Percentiles rank a stretch among this genome's conserved stretches.
Evolutionary conservation across 2,329 filamentous ascomycete species (phyloP).

Genomic region (Lachnellula subtilissima): DNA sequence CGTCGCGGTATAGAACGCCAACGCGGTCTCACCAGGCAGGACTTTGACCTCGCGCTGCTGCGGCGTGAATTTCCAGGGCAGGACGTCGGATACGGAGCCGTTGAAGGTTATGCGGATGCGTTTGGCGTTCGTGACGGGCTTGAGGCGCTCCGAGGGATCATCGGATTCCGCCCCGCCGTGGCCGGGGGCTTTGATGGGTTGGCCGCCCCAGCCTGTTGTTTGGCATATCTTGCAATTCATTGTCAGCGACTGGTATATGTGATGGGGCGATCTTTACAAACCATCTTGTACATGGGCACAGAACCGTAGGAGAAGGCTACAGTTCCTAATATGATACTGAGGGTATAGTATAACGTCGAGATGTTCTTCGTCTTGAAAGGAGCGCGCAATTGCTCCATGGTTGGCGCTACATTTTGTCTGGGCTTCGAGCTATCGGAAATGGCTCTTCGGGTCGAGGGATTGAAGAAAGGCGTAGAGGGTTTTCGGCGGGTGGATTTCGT

Average conservation of each 20-base stretch:
- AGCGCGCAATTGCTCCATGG: constrained; percentile 60
- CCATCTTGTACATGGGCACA: constrained; percentile 85
- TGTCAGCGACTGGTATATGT: neutral
- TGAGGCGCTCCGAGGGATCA: constrained; percentile 71
- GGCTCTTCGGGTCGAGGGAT: constrained; percentile 20
- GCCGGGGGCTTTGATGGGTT: constrained; percentile 76
- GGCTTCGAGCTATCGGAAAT: constrained; percentile 27
- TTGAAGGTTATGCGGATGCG: constrained; percentile 95
- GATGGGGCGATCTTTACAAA: constrained; percentile 32
- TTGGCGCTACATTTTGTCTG: constrained; percentile 37
- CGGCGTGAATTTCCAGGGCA: constrained; percentile 95
- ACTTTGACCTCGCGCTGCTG: constrained; percentile 97
- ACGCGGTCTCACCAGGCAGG: constrained; percentile 88
- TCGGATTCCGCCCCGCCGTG: constrained; percentile 52
- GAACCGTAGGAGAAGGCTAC: constrained; percentile 78
- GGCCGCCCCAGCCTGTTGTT: constrained; percentile 86
- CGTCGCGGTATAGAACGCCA: constrained; percentile 96
- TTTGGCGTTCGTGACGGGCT: constrained; percentile 73
- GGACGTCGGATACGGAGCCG: constrained; percentile 86
- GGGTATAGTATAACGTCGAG: constrained; percentile 66
- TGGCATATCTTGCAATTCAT: constrained; percentile 61
- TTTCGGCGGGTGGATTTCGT: constrained; percentile 7
- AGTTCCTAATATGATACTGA: constrained; percentile 74
- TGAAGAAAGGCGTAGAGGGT: constrained; percentile 20
- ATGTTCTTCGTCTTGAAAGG: constrained; percentile 64